Evolutionary conservation across 352 stramenopile genomes (phyloP), one percentile per base, ranked within the genome.

Genomic region (Pythium graminicola): DNA sequence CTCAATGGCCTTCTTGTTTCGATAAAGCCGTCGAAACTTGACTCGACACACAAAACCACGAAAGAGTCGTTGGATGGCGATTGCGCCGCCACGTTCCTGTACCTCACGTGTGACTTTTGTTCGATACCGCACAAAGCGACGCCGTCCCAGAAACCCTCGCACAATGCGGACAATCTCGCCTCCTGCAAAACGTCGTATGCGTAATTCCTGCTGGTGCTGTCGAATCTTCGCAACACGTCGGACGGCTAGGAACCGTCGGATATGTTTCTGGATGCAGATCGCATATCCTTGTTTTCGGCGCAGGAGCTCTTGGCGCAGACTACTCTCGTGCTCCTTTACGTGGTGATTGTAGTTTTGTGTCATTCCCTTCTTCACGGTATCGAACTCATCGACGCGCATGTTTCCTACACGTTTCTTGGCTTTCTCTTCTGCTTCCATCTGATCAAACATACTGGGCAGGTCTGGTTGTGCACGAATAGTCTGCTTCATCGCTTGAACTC

Each of bases 391-490:
- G 16, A 81, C 53, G 2, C 51, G 57, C 35, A 89, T 43, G 3
- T 39, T 29, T 0, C 79, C 79, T 8, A 79, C 41, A 4, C 58
- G 64, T 47, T 73, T 77, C 4, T 58, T 67, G 13, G 60, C 50
- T 45, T 73, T 69, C 27, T 89, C 79, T 55, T 86, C 79, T 7
- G 72, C 77, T 50, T 92, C 80, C 22, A 94, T 75, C 32, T 89
- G 63, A 32, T 85, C 78, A 36, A 93, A 89, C 40, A 95, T 41
- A 35, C 77, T 90, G 11, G 79, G 73, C 1, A 92, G 71, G 8
- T 86, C 71, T 4, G 72, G 63, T 22, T 70, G 50, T 10, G 49
- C 32, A 27, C 49, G 69, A 43, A 81, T 65, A 22, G 65, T 62
- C n/a, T 73, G 50, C 17, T 64, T 64, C 41, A 68, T 65, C 40